These are phyloP conservation scores for Nelumbo lutea DNA, from an alignment of 164 flowering plant species.

Conservation along the genomic window DNA sequence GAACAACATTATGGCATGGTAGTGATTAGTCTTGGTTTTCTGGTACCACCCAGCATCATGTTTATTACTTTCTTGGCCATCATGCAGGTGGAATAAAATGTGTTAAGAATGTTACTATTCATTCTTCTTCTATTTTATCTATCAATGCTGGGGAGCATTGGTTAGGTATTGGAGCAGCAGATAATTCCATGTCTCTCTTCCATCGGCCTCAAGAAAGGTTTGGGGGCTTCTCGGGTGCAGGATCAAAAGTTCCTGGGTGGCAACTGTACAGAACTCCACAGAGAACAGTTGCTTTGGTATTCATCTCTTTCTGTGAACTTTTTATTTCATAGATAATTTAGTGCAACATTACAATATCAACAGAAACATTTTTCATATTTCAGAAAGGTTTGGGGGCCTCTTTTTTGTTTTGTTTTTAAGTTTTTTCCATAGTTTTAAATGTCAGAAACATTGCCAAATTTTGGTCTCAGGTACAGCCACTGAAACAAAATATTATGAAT, in stretches of 20 bases:
- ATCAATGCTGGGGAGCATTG: conserved; percentile 95
- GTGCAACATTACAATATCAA: not conserved
- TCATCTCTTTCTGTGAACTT: not conserved
- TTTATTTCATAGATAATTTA: not conserved
- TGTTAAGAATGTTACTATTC: conserved; percentile 87
- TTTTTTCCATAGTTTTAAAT: no score
- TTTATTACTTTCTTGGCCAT: not conserved
- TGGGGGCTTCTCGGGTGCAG: conserved; percentile 63
- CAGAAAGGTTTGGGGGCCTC: not conserved
- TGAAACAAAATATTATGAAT: no score
- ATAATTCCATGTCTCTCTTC: conserved; percentile 97
- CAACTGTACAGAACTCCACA: conserved; percentile 97
- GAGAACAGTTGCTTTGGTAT: conserved; percentile 75
- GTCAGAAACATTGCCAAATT: no score
- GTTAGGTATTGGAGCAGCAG: conserved; percentile 96
- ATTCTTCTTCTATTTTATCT: conserved; percentile 65
- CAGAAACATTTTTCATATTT: no score
- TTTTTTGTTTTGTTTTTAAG: not conserved
- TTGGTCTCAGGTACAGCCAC: no score
- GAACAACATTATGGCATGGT: not conserved
- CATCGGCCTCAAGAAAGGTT: conserved; percentile 96
- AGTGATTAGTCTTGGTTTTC: not conserved
- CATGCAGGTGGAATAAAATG: conserved; percentile 71
- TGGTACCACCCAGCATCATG: not conserved
- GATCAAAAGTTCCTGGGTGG: conserved; percentile 82